Evolutionary conservation across 371 early-diverging fungal species (phyloP), one percentile per base, ranked within the genome.

Genomic region (Dinochytrium kinnereticum): DNA sequence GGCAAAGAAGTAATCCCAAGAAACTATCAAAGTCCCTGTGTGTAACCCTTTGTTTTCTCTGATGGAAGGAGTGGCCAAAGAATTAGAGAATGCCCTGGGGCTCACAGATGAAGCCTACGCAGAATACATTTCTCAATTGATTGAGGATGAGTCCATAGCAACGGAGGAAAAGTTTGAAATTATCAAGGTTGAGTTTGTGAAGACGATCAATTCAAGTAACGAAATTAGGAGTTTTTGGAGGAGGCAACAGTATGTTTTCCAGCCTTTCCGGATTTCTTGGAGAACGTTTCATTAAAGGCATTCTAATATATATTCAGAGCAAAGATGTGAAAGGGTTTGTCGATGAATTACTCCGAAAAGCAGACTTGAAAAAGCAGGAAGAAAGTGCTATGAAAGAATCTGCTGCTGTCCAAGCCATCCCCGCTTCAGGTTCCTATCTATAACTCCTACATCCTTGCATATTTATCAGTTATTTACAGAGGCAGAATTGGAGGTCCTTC

Each of bases 101-200:
- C 50, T 69, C 53, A 37, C 69, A 15, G 76, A 75, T 51, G 71
- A 71, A 2, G 53, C 76, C 5, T 75, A 71, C 51, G 50, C 61
- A 17, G 76, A 75, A 39, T 75, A 75, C 71, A 67, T 75, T 26
- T 21, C 30, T 5, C 76, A 75, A 50, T 68, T 75, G 10, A 38
- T 53, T 2, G 53, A 26, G 1, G 76, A 75, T 30, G 79, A 80
- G 0, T 38, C 78, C 2, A 78, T 82, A 26, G 71, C 50, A 17
- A 69, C 24, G 17, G 78, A 78, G 28, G 82, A 82, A 57, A 76
- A 77, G 72, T 39, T 38, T 38, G 74, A 72, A 36, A 72, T 76
- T 67, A 74, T 82, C 21, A 36, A 37, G 30, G 57, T 55, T 44
- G 24, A 55, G 57, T 55, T 55, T 19, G 26, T 55, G 24, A 7